These are phyloP conservation scores for Citrullus mucosospermus DNA, from an alignment of 306 rosid species.

Conservation along the genomic window DNA sequence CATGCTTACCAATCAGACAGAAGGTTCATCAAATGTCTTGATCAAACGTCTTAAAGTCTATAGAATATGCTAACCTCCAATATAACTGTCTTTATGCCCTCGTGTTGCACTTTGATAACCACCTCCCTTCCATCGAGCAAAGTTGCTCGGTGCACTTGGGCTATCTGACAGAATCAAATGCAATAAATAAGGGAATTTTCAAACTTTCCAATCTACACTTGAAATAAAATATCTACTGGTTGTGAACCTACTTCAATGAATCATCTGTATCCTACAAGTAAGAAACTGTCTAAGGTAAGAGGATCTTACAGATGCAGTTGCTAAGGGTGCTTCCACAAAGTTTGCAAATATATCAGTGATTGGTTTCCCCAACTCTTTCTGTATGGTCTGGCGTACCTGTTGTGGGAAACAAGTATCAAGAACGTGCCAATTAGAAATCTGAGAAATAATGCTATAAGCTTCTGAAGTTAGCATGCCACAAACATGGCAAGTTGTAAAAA, in stretches of 20 bases:
- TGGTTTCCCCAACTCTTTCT: conserved; percentile 77
- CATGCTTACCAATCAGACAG: conserved; percentile 10
- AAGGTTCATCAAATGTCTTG: conserved; percentile 13
- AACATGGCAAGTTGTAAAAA: not conserved
- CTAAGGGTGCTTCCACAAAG: conserved; percentile 67
- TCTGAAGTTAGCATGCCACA: not conserved
- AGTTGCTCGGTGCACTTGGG: conserved; percentile 95
- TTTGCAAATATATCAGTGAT: conserved; percentile 67
- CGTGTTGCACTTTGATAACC: conserved; percentile 95
- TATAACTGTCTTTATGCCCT: conserved; percentile 64
- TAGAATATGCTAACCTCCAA: conserved; percentile 55
- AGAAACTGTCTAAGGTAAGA: conserved; percentile 10
- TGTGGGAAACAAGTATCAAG: not conserved
- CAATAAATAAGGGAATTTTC: conserved; percentile 7
- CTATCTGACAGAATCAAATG: conserved; percentile 53
- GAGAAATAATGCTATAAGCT: not conserved
- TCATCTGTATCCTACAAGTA: conserved; percentile 7
- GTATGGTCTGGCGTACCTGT: conserved; percentile 62
- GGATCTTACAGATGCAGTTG: conserved; percentile 90
- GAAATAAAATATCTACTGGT: not conserved
- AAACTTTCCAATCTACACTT: not conserved
- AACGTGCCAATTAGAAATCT: not conserved
- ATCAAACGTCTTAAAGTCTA: conserved; percentile 13
- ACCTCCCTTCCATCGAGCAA: conserved; percentile 80
- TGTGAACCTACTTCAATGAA: conserved; percentile 6